A percentile compares a stretch with the other conserved stretches of the same genome.
Conservation (phyloP, 2,329 filamentous ascomycete genomes). For the Phoma sp. region DNA sequence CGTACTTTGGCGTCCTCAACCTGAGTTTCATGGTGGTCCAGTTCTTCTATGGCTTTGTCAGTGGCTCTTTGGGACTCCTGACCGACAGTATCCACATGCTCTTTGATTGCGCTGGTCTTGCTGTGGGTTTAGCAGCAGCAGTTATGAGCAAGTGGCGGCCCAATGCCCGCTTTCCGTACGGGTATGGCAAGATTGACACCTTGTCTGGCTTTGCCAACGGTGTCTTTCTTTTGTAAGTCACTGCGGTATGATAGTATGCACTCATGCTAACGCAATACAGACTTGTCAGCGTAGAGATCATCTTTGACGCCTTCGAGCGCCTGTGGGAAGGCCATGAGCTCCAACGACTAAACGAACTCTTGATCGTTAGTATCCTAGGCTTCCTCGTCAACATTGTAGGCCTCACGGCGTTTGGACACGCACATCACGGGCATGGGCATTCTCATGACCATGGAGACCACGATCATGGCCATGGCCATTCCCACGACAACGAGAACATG, state of each 20-base stretch:
- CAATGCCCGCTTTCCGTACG: conserved; percentile 87
- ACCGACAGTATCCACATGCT: conserved; percentile 99
- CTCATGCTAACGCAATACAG: conserved; percentile 52
- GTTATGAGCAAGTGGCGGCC: conserved; percentile 98
- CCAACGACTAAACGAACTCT: conserved; percentile 82
- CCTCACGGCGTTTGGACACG: conserved; percentile 79
- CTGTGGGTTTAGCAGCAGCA: conserved; percentile 87
- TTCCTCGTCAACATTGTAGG: conserved; percentile 91
- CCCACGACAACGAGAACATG: conserved; percentile 97
- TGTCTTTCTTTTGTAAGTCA: conserved; percentile 83
- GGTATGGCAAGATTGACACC: conserved; percentile 96
- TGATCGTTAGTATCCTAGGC: conserved; percentile 86
- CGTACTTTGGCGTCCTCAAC: conserved; percentile 97
- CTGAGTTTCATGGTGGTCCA: conserved; percentile 95
- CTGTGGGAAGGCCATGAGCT: conserved; percentile 85
- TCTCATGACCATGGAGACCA: conserved; percentile 51
- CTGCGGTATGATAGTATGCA: too few species aligned
- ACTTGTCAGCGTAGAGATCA: conserved; percentile 93
- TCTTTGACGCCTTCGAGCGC: conserved; percentile 90
- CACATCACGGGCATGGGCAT: conserved; percentile 63
- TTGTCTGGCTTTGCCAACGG: conserved; percentile 96
- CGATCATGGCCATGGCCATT: conserved; percentile 52
- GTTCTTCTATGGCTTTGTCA: conserved; percentile 91
- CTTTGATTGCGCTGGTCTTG: conserved; percentile 92
- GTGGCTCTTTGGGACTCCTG: conserved; percentile 90